These are phyloP conservation scores for Naegleria fowleri DNA, from an alignment of 208 protist genomes.

Conservation along the genomic window DNA sequence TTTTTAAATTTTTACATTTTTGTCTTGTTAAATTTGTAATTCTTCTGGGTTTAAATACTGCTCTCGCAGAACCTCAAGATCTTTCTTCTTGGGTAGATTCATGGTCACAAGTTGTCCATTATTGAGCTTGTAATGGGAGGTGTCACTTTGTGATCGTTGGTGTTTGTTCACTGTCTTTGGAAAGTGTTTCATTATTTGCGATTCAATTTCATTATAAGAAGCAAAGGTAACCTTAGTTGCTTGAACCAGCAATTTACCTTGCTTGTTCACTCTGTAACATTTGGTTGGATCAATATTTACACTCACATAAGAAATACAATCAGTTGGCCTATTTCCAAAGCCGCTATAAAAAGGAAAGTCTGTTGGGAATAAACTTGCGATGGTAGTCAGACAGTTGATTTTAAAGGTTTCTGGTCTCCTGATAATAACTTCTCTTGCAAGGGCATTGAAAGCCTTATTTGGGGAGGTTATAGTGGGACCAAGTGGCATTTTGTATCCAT, in stretches of 20 bases:
- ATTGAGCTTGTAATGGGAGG: neutral
- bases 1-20: too few relatives aligned
- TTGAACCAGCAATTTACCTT: neutral
- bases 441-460: slow-evolving; percentile 67
- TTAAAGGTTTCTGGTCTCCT: slow-evolving; percentile 77
- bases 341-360: slow-evolving; percentile 72
- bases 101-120: neutral
- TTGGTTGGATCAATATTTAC: slow-evolving; percentile 64
- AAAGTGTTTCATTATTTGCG: neutral
- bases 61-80: neutral
- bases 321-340: slow-evolving; percentile 79
- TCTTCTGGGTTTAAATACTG: neutral
- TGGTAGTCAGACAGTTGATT: slow-evolving; percentile 64
- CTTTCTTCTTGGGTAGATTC: neutral
- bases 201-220: neutral
- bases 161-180: neutral
- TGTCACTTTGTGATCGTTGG: neutral
- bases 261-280: slow-evolving; percentile 72
- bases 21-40: neutral
- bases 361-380: slow-evolving; percentile 64
- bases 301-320: slow-evolving; percentile 72
- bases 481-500: slow-evolving; percentile 60
- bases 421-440: slow-evolving; percentile 77
- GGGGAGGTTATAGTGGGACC: slow-evolving; percentile 78
- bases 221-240: neutral